Conservation (phyloP, 257 asterid genomes). For the Solanum virginianum region DNA sequence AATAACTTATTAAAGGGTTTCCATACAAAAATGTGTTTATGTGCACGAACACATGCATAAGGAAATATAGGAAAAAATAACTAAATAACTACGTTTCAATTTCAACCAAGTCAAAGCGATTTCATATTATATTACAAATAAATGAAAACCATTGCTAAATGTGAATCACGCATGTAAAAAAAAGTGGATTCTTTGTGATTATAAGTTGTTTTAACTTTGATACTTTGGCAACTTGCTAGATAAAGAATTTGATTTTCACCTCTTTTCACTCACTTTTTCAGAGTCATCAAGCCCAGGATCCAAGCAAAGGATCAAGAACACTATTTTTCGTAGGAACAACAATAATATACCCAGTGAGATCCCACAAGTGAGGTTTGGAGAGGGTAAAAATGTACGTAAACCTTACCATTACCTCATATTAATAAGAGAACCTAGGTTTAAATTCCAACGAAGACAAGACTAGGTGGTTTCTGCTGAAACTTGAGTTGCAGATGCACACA, state of each 20-base stretch:
- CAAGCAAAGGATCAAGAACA: not conserved
- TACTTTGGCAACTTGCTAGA: not conserved
- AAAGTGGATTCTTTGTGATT: not conserved
- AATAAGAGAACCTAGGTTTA: not conserved
- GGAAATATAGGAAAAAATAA: not conserved
- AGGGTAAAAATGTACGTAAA: too few species aligned
- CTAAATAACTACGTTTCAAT: not conserved
- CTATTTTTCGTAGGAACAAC: not conserved
- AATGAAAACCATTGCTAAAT: not conserved
- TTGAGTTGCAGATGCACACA: not conserved
- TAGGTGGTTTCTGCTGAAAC: not conserved
- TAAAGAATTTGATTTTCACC: not conserved
- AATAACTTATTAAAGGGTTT: not conserved
- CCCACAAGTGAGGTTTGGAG: too few species aligned
- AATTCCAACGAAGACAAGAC: not conserved
- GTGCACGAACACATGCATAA: not conserved
- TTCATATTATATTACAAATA: not conserved
- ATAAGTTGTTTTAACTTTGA: not conserved
- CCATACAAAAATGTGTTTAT: not conserved
- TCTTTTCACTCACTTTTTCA: not conserved
- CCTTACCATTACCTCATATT: too few species aligned
- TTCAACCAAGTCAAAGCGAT: not conserved
- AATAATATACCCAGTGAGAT: too few species aligned
- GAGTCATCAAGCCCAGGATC: not conserved
- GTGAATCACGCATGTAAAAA: not conserved